These are phyloP conservation scores for Bipolaris zeicola DNA, from an alignment of 2,329 filamentous ascomycete genomes.

Conservation along the genomic window DNA sequence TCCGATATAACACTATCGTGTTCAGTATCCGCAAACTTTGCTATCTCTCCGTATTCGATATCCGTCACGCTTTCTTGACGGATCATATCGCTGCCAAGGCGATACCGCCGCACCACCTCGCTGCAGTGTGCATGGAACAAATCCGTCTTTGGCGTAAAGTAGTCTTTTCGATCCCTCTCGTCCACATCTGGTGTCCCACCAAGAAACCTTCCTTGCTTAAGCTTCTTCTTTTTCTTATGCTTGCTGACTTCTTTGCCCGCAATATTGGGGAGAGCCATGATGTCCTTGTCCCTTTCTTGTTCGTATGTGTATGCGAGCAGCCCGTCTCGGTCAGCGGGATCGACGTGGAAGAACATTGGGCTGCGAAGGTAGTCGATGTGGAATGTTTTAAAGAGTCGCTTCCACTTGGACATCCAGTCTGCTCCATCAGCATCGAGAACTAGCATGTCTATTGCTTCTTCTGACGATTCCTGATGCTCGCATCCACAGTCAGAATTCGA, in stretches of 20 bases:
- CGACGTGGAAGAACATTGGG: conserved; percentile 83
- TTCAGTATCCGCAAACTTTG: conserved; percentile 32
- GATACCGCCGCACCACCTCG: conserved; percentile 49
- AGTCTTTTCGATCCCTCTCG: conserved; percentile 56
- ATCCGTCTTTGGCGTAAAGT: conserved; percentile 50
- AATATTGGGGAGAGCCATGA: conserved; percentile 73
- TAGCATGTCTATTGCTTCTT: conserved; percentile 44
- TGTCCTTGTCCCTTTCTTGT: conserved; percentile 64
- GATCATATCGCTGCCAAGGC: conserved; percentile 61
- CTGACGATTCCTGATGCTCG: conserved; percentile 5
- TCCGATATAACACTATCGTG: conserved; percentile 28
- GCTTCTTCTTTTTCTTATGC: conserved; percentile 72
- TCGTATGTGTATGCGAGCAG: conserved; percentile 71
- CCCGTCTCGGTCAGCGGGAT: conserved; percentile 75
- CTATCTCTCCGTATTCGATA: conserved; percentile 63
- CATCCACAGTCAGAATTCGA: conserved; percentile 26
- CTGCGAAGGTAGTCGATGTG: conserved; percentile 75
- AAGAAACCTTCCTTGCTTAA: conserved; percentile 53
- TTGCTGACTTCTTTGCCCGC: conserved; percentile 83
- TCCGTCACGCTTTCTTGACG: conserved; percentile 65
- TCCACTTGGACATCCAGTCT: conserved; percentile 74
- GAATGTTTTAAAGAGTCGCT: conserved; percentile 69
- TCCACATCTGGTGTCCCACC: conserved; percentile 48
- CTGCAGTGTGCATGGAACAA: conserved; percentile 53
- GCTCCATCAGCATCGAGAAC: conserved; percentile 70